Evolutionary conservation across 768 basidiomycete species (phyloP).

Genomic region (Trametes gibbosa): DNA sequence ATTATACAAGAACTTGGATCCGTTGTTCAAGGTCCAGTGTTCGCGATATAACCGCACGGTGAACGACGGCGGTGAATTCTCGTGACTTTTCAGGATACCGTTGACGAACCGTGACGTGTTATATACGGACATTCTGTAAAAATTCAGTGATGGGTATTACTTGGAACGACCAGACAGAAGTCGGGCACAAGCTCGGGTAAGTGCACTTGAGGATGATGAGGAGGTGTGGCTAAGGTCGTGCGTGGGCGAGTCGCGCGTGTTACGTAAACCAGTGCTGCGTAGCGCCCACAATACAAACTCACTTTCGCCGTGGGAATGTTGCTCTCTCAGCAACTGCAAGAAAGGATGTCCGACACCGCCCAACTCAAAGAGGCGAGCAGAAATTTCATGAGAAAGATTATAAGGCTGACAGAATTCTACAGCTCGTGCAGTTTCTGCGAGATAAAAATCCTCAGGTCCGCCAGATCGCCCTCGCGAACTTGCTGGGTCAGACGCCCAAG

Average conservation of each 20-base stretch:
- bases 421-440: constrained; percentile 83
- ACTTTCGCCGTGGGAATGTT: constrained; percentile 20
- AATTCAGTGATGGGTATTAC: neutral
- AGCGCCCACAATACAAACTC: constrained; percentile 1
- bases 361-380: constrained; percentile 40
- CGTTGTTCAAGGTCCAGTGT: constrained; percentile 79
- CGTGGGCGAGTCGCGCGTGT: neutral
- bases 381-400: neutral
- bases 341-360: constrained; percentile 30
- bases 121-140: constrained; percentile 57
- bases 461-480: constrained; percentile 79
- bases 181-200: neutral
- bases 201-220: neutral
- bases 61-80: constrained; percentile 65
- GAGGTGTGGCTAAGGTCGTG: constrained; percentile 12
- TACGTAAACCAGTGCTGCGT: constrained; percentile 18
- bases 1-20: constrained; percentile 79
- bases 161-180: too few relatives aligned
- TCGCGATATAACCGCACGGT: constrained; percentile 76
- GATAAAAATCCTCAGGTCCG: constrained; percentile 87
- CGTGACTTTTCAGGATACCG: constrained; percentile 57
- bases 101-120: constrained; percentile 67
- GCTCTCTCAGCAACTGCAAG: constrained; percentile 2
- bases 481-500: constrained; percentile 75
- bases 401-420: neutral